A percentile compares a stretch with the other conserved stretches of the same genome.
Evolutionary conservation across 352 stramenopile species (phyloP).

Genomic region (Saprolegnia parasitica): DNA sequence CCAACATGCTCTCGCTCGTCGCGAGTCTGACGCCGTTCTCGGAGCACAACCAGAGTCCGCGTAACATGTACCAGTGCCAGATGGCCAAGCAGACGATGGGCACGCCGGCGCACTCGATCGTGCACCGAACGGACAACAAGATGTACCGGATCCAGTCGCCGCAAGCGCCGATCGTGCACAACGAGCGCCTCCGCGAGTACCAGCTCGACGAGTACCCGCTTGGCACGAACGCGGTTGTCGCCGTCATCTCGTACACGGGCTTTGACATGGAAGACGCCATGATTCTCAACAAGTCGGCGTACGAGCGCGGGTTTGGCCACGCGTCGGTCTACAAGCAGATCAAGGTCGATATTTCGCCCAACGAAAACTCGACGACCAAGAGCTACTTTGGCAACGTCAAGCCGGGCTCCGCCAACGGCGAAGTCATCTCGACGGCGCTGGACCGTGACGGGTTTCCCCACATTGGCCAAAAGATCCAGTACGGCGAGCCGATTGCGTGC

Average conservation of each 20-base stretch:
- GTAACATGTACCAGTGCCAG: constrained; percentile 99
- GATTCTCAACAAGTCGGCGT: constrained; percentile 99
- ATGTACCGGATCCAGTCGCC: constrained; percentile 98
- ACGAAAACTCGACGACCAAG: constrained; percentile 67
- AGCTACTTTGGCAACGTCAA: constrained; percentile 93
- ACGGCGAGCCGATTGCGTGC: constrained; percentile 95
- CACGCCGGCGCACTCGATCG: constrained; percentile 95
- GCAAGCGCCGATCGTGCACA: constrained; percentile 98
- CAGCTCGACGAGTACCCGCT: constrained; percentile 99
- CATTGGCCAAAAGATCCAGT: constrained; percentile 92
- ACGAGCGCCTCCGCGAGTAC: constrained; percentile 92
- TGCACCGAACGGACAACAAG: constrained; percentile 98
- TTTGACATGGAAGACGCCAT: constrained; percentile 99
- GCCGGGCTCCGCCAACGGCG: constrained; percentile 38
- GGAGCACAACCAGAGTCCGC: constrained; percentile 99
- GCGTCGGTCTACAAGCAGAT: constrained; percentile 99
- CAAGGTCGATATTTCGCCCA: constrained; percentile 48
- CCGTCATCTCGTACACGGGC: constrained; percentile 99
- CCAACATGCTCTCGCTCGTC: constrained; percentile 99
- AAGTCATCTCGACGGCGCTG: constrained; percentile 75
- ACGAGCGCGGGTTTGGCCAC: constrained; percentile 97
- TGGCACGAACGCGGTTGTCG: constrained; percentile 98
- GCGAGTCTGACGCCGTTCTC: constrained; percentile 98
- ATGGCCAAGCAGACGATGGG: constrained; percentile 99
- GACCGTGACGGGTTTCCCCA: constrained; percentile 96